These are phyloP conservation scores for Alternaria sp. DNA, from an alignment of 2,329 filamentous ascomycete genomes.

Conservation along the genomic window DNA sequence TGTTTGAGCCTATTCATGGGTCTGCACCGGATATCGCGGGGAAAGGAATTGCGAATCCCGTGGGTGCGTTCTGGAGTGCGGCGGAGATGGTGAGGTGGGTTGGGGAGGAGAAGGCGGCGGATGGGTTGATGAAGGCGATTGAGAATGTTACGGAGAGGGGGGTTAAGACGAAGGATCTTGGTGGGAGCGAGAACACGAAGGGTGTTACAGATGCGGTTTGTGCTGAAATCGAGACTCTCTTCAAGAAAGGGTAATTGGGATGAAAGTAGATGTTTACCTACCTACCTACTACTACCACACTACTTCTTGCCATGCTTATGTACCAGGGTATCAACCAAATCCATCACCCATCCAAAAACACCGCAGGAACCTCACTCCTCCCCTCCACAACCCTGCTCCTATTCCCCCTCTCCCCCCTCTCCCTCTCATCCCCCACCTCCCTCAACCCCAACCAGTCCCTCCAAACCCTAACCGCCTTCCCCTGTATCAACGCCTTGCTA, in stretches of 20 bases:
- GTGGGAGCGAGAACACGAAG: conserved; percentile 62
- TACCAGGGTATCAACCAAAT: too few species aligned
- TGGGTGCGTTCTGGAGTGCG: conserved; percentile 72
- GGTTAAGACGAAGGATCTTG: conserved; percentile 65
- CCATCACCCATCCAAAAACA: conserved; percentile 20
- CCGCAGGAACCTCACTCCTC: conserved; percentile 24
- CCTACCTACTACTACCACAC: conserved; percentile 8
- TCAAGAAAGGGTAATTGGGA: conserved; percentile 21
- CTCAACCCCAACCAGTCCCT: conserved; percentile 60
- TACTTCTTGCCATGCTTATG: too few species aligned
- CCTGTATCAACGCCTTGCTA: conserved; percentile 74
- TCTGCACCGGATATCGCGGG: conserved; percentile 70
- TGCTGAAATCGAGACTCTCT: conserved; percentile 56
- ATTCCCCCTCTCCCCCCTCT: conserved; percentile 47
- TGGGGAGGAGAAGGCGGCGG: conserved; percentile 64
- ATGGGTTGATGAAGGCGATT: conserved; percentile 63
- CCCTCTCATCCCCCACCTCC: conserved; percentile 60
- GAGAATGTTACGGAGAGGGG: conserved; percentile 65
- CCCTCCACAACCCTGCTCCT: conserved; percentile 51
- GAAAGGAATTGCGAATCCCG: conserved; percentile 67
- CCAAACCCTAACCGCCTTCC: conserved; percentile 74
- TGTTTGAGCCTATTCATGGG: conserved; percentile 70
- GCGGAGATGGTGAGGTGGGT: conserved; percentile 72
- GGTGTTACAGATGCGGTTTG: conserved; percentile 65
- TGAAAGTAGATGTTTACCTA: not conserved